Evolutionary conservation across 176 grass and related monocot genomes (phyloP), one percentile per base, ranked within the genome.

Genomic region (Hyparrhenia diplandra): DNA sequence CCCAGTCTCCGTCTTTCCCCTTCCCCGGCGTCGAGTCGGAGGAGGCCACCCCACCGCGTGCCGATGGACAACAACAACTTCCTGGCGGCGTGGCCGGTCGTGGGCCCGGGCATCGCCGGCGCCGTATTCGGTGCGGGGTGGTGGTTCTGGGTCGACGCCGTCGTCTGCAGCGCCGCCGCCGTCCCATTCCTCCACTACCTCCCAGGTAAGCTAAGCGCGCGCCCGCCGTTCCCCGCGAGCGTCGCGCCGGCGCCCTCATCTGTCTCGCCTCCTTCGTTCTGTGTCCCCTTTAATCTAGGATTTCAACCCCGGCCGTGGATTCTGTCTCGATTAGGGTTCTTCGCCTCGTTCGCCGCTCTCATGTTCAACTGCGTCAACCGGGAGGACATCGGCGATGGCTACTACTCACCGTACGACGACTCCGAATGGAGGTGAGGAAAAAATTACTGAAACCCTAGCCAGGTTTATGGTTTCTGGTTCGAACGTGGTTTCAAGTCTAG

Each of bases 131-230:
- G 89, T 13, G 89, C 77, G 3, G 94, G 82, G 0, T 97, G 94
- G 94, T 94, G 91, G 94, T 90, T 97, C 63, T 97, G 91, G 94
- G 89, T 94, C 89, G 89, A 97, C 72, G 87, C 94, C 69, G 91
- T 97, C 69, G 89, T 92, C 80, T 97, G 94, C 69, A 97, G 91
- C 74, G 77, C 87, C 55, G 85, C 87, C 18, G 87, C 79, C 79
- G 80, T 92, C 67, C 85, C 91, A 16, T 97, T 97, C 81, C 82
- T 94, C 63, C 94, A 97, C 58, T 97, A 97, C 85, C 91, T 94
- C 54, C 89, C 94, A 23, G 94, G 94, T 94, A 80, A 25, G 58
- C 58, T 1, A 28, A 27, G 4, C 47, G 45, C 51, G 69, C 49
- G 17, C n/a, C 4, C 4, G 2, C 4, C 35, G 12, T 68, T 23